phyloP scores from a whole-genome alignment of 2,329 filamentous ascomycete species.

The Beauveria rudraprayagi region DNA sequence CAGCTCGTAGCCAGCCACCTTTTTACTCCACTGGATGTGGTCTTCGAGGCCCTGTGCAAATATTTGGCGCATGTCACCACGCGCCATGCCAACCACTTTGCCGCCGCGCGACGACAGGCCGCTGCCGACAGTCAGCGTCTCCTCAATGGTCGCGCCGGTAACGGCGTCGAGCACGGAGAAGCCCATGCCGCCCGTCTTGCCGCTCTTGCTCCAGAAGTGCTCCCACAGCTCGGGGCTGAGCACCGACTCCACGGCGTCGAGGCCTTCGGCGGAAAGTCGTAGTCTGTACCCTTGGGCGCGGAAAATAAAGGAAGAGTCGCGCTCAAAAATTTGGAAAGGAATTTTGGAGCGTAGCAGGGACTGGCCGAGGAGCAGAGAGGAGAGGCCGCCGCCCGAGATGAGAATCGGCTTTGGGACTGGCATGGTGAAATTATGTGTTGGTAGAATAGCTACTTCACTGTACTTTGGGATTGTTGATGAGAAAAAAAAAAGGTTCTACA shows the following conservation, averaged over 20 bases:
- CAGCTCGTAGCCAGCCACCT: conserved; percentile 51
- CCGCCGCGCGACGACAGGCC: conserved; percentile 42
- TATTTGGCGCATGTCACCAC: conserved; percentile 53
- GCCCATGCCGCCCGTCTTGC: conserved; percentile 51
- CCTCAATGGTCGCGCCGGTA: conserved; percentile 22
- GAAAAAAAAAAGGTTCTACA: background rate
- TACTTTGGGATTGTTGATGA: background rate
- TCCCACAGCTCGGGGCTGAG: conserved; percentile 39
- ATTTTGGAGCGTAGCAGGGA: conserved; percentile 33
- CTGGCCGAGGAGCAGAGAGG: conserved; percentile 36
- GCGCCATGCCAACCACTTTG: conserved; percentile 52
- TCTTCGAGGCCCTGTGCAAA: conserved; percentile 51
- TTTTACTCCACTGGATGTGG: conserved; percentile 45
- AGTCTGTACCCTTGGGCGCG: conserved; percentile 57
- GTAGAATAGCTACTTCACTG: background rate
- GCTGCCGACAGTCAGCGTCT: background rate
- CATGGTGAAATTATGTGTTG: background rate
- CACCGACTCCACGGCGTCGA: conserved; percentile 53
- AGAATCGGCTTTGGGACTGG: conserved; percentile 26
- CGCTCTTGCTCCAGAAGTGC: conserved; percentile 51
- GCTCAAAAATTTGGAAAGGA: conserved; percentile 50
- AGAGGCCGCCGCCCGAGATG: conserved; percentile 36
- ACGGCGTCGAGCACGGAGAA: conserved; percentile 43
- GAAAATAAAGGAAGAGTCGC: conserved; percentile 40
- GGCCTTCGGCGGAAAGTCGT: conserved; percentile 46